A percentile compares a stretch with the other conserved stretches of the same genome.
phyloP scores from a whole-genome alignment of 768 basidiomycete species.

The Boletus rubroflammeus region DNA sequence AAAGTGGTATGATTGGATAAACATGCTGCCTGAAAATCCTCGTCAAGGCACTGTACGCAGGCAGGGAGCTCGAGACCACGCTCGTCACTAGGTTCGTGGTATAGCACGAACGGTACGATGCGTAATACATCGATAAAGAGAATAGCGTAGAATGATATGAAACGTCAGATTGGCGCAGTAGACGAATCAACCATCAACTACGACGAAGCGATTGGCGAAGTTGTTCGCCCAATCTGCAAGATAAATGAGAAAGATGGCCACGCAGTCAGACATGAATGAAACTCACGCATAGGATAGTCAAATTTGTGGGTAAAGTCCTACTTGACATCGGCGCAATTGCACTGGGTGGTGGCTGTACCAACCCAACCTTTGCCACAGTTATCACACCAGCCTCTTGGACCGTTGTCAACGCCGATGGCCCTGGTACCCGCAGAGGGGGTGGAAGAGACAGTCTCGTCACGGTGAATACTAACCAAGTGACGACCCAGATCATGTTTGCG shows the following conservation, averaged over 20 bases:
- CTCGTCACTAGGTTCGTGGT: constrained; percentile 60
- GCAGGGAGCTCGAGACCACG: constrained; percentile 52
- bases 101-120: constrained; percentile 58
- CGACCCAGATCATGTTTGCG: constrained; percentile 93
- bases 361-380: constrained; percentile 67
- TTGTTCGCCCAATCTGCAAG: constrained; percentile 30
- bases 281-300: constrained; percentile 30
- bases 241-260: constrained; percentile 15
- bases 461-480: constrained; percentile 83
- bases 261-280: neutral
- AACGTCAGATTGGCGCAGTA: constrained; percentile 29
- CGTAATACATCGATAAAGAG: constrained; percentile 54
- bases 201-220: constrained; percentile 39
- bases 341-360: constrained; percentile 47
- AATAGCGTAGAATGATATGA: constrained; percentile 34
- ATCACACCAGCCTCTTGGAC: constrained; percentile 67
- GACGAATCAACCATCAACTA: constrained; percentile 39
- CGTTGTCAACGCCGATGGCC: constrained; percentile 67
- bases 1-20: constrained; percentile 8
- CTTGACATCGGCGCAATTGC: constrained; percentile 65
- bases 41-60: constrained; percentile 21
- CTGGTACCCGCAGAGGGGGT: constrained; percentile 39
- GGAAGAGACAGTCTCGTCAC: constrained; percentile 53
- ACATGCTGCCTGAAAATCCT: constrained; percentile 25
- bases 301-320: constrained; percentile 31